Base-by-base conservation (phyloP, 2,329 filamentous ascomycete genomes). In the Arachnopeziza araneosa region DNA sequence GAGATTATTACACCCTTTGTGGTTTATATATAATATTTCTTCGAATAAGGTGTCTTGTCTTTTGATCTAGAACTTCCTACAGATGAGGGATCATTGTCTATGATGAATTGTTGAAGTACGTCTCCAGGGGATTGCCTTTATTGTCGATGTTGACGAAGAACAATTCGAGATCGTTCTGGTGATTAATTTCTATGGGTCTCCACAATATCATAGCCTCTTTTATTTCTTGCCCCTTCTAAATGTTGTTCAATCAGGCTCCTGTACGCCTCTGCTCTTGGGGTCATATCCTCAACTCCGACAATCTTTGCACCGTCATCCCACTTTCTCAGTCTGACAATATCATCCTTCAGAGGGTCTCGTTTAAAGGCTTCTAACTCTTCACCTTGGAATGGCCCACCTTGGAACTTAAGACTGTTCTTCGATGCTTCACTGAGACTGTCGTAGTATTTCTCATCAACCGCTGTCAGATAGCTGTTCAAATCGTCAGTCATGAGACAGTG, bases 271-370 rank as follows among this genome's bases (percentile, higher is more conserved):
- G 69, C 67, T 8, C 70, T 67, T n/a, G 71, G 71, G 2, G 68
- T 73, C 1, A 44, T 59, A 12, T 58, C 21, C 32, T 61, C 58
- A 55, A 21, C 61, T 60, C 60, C 71, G 22, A 64, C 67, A 36
- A 74, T 61, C 60, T 76, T 76, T 0, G 74, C 74, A 9, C 62
- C 63, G 66, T 76, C 74, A 61, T 76, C 75, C 72, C 73, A 76
- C 51, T 69, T 63, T 21, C 75, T 68, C 19, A 76, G 62, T 1
- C 67, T 67, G 9, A 75, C 70, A 70, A 76, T 75, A 7, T 71
- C 67, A 52, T 75, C 68, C 3, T 69, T 66, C 24, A 74, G 65
- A 0, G 70, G 73, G 66, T 75, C 69, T 22, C 63, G 52, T 14
- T 71, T 64, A 22, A 75, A 75, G 6, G 49, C 56, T 19, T 61